These are phyloP conservation scores for Delonix regia DNA, from an alignment of 306 rosid genomes.

Conservation along the genomic window DNA sequence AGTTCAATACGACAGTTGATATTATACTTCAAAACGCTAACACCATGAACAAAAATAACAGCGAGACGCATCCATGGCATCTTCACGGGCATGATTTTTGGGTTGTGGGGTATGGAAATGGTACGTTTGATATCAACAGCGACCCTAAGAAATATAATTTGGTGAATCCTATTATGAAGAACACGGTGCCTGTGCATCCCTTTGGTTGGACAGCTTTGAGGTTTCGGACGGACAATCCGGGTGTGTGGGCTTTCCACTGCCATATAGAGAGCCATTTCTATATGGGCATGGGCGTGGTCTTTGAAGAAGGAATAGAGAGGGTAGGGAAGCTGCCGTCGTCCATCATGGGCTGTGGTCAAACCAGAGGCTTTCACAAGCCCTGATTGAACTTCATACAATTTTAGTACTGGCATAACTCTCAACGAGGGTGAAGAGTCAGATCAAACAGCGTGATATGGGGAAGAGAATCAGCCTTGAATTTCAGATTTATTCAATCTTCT, in stretches of 20 bases:
- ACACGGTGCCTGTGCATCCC: constrained; percentile 73
- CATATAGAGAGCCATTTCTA: constrained; percentile 85
- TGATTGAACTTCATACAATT: constrained; percentile 15
- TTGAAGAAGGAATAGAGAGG: constrained; percentile 77
- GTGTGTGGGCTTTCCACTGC: constrained; percentile 92
- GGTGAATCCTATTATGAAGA: constrained; percentile 82
- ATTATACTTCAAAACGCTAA: constrained; percentile 60
- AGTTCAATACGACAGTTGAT: constrained; percentile 56
- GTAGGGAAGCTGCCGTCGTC: constrained; percentile 68
- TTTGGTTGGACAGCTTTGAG: constrained; percentile 92
- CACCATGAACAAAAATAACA: constrained; percentile 36
- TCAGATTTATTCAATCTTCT: not conserved
- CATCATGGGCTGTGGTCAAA: constrained; percentile 82
- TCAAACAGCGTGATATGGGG: not conserved
- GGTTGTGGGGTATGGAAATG: constrained; percentile 57
- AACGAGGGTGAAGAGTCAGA: not conserved
- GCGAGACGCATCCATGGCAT: constrained; percentile 73
- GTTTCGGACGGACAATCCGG: constrained; percentile 77
- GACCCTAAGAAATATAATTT: constrained; percentile 67
- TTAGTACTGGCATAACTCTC: not conserved
- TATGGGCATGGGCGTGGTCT: constrained; percentile 92
- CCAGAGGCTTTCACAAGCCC: constrained; percentile 45
- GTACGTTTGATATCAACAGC: constrained; percentile 49
- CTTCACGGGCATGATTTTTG: constrained; percentile 67
- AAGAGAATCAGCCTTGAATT: not conserved